Evolutionary conservation across 2,329 filamentous ascomycete species (phyloP), one percentile per base, ranked within the genome.

Genomic region (Bipolaris victoriae): DNA sequence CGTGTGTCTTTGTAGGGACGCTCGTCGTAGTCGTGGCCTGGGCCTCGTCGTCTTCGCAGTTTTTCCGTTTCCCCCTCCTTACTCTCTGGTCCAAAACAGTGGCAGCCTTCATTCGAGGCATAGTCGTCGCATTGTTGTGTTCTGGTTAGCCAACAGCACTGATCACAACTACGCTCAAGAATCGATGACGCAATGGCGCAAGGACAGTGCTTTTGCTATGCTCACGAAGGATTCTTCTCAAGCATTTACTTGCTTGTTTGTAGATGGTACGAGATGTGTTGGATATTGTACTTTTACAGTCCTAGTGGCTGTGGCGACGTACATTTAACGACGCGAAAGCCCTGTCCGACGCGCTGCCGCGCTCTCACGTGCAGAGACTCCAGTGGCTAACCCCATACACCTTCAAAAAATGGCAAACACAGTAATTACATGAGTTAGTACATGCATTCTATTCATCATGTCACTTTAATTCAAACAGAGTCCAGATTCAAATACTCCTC

Each of bases 1-100:
- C 84, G 46, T 83, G 77, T 24, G 78, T 82, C 69, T 86, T 87
- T 1, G 84, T 86, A 3, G 82, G 80, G 15, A 86, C 70, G 18
- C 74, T 80, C 1, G 77, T 79, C 3, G 77, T 82, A 3, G 74
- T 75, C 2, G 67, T 64, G 44, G 57, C 57, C 3, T 41, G 45
- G 11, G 44, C 43, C 13, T 57, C 53, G 45, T 72, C 66, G 10
- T 69, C 67, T 6, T 72, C 65, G n/a, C 48, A 57, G 1, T 57
- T 46, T 41, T 76, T 71, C 22, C 69, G 65, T 64, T 82, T 82
- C 33, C 80, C 69, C 65, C 82, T 83, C 15, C 77, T 72, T 26
- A 79, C 70, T 13, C 79, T 68, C 56, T 80, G 78, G 31, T 76
- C 72, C n/a, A 78, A 80, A 10, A 80, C 77, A 7, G 77, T 75